These are phyloP conservation scores for Lactarius evosmus DNA, from an alignment of 768 basidiomycete genomes.

Conservation along the genomic window DNA sequence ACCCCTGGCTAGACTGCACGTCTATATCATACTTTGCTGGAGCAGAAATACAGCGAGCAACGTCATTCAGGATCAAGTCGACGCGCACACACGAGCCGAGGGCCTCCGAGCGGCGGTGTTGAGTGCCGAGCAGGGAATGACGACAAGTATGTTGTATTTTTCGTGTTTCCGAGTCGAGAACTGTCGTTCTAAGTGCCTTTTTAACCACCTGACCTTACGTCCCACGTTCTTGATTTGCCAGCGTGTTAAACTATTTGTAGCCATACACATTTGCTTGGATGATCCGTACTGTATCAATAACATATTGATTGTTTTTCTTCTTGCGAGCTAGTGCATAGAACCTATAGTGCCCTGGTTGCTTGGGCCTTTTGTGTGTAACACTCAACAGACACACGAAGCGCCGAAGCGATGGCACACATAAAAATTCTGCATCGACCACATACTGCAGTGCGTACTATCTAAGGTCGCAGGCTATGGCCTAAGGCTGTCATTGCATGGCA, in stretches of 20 bases:
- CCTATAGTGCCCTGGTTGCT: too few species aligned
- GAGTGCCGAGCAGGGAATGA: slow-evolving; percentile 76
- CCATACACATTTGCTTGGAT: slow-evolving; percentile 31
- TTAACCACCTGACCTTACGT: slow-evolving; percentile 17
- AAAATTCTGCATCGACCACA: too few species aligned
- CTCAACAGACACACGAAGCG: too few species aligned
- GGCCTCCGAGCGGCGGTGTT: slow-evolving; percentile 68
- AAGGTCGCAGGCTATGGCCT: too few species aligned
- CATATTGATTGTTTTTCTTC: background rate
- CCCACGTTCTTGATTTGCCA: background rate
- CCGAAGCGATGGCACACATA: too few species aligned
- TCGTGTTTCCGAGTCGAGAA: background rate
- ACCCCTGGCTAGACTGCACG: slow-evolving; percentile 53
- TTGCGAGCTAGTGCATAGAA: background rate
- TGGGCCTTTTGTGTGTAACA: too few species aligned
- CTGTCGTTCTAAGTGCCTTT: background rate
- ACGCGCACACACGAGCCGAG: slow-evolving; percentile 53
- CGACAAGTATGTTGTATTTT: slow-evolving; percentile 52
- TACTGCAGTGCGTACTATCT: too few species aligned
- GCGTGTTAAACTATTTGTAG: slow-evolving; percentile 42
- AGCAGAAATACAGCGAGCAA: slow-evolving; percentile 45
- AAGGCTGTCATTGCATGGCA: too few species aligned
- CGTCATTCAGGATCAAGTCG: slow-evolving; percentile 72
- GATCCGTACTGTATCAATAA: slow-evolving; percentile 23
- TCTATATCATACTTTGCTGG: slow-evolving; percentile 84